Conservation (phyloP, 805 yeast species). For the Hanseniaspora thailandica region DNA sequence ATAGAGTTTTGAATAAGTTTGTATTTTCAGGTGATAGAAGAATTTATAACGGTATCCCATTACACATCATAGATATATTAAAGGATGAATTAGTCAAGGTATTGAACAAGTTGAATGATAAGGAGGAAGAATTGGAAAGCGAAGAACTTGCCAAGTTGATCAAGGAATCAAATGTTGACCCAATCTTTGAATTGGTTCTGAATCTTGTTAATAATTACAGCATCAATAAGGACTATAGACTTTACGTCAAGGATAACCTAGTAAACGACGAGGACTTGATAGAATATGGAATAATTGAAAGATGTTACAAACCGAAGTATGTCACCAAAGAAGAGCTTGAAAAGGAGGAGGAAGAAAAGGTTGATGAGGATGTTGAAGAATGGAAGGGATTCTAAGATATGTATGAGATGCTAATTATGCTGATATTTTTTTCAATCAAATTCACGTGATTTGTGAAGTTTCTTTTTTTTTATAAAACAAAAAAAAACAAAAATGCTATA, state of each 20-base stretch:
- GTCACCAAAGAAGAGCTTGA: constrained; percentile 12
- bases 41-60: constrained; percentile 64
- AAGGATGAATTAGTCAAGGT: constrained; percentile 73
- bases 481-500: background rate
- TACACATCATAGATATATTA: constrained; percentile 74
- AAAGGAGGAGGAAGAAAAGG: constrained; percentile 23
- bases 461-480: background rate
- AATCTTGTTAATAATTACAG: constrained; percentile 37
- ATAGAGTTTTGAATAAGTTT: constrained; percentile 32
- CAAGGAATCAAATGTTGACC: constrained; percentile 39
- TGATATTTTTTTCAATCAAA: background rate
- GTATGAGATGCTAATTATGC: constrained; percentile 12
- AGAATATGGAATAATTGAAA: constrained; percentile 46
- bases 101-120: constrained; percentile 37
- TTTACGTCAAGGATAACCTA: constrained; percentile 54
- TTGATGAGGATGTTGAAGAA: constrained; percentile 25
- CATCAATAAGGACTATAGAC: constrained; percentile 52
- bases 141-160: constrained; percentile 32
- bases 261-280: constrained; percentile 50
- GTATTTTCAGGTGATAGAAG: constrained; percentile 49
- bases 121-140: constrained; percentile 36
- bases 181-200: constrained; percentile 50
- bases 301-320: constrained; percentile 9
- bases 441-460: background rate
- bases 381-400: constrained; percentile 31